Percentiles rank a stretch among this genome's conserved stretches.
Conservation (phyloP, 306 rosid genomes). For the Psophocarpus tetragonolobus region DNA sequence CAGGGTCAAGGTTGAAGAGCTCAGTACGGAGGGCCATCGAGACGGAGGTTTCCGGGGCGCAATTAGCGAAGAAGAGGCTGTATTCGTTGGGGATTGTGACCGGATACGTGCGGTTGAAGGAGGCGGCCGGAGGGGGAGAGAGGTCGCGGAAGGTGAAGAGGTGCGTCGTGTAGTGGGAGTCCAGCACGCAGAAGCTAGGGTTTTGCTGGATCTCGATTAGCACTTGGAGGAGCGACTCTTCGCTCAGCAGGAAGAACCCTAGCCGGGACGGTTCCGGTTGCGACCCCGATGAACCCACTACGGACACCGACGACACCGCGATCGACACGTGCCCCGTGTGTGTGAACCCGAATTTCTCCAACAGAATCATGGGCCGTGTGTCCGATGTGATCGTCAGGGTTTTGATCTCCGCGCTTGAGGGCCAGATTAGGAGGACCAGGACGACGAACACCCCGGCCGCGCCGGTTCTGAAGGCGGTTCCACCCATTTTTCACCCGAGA, state of each 20-base stretch:
- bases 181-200: slow-evolving; percentile 71
- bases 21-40: slow-evolving; percentile 74
- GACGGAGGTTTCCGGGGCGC: slow-evolving; percentile 67
- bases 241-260: slow-evolving; percentile 87
- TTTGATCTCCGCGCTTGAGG: slow-evolving; percentile 75
- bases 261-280: slow-evolving; percentile 49
- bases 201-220: slow-evolving; percentile 80
- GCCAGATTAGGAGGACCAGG: slow-evolving; percentile 37
- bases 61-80: slow-evolving; percentile 78
- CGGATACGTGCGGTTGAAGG: slow-evolving; percentile 51
- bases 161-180: slow-evolving; percentile 49
- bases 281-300: neutral
- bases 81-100: slow-evolving; percentile 69
- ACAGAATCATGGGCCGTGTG: slow-evolving; percentile 71
- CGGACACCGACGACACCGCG: slow-evolving; percentile 56
- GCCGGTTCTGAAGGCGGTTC: slow-evolving; percentile 36
- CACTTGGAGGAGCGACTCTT: slow-evolving; percentile 79
- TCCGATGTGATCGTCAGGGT: slow-evolving; percentile 67
- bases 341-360: slow-evolving; percentile 92
- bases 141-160: slow-evolving; percentile 71
- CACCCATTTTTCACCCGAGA: slow-evolving; percentile 45
- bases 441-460: slow-evolving; percentile 37
- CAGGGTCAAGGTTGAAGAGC: slow-evolving; percentile 65
- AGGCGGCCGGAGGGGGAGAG: slow-evolving; percentile 73
- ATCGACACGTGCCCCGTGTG: slow-evolving; percentile 67